Base-by-base conservation (phyloP, 495 filamentous ascomycete species). In the Astrocystis sublimbata region DNA sequence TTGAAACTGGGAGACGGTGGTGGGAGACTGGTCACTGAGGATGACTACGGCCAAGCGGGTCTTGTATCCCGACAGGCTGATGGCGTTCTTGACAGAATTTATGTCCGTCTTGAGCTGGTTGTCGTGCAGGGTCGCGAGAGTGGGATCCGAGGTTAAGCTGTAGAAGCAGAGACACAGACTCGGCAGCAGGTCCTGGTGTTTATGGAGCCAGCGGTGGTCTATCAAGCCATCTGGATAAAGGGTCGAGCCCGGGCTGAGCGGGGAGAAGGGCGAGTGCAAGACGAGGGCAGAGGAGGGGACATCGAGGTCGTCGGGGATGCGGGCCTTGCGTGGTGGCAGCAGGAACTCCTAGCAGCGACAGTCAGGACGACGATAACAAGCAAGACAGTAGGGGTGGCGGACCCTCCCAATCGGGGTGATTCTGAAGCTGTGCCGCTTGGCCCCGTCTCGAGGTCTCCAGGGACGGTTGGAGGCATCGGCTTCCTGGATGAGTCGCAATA, bases 101-200 rank as follows among this genome's bases (percentile, higher is more conserved):
- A 97, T 91, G 62, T 96, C 91, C 2, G 87, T 86, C 71, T 96
- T 96, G 19, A 97, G 80, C 70, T 92, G 85, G 71, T 96, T 96
- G 71, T 97, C 93, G 59, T 86, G 81, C 4, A 90, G 69, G 15
- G 86, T 91, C 45, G 88, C 86, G 62, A 86, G 84, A 15, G 81
- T 87, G 2, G 83, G 79, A 65, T 96, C 89, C 15, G 87, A 82
- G 6, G 84, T 85, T 47, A 93, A 83, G 12, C 81, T 85, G 67
- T 85, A 83, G 79, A 91, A 91, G 63, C 89, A 87, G 36, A 96
- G 79, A 55, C 89, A 86, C n/a, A 89, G 83, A 41, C 91, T 86
- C 1, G 93, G 93, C 36, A 97, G 78, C 6, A 90, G 78, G 7
- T 86, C 75, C 65, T 96, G 92, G 71, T 97, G 92, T 71, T 96